Conservation (phyloP, 371 early-diverging fungal species). For the Nematocida ironsii region DNA sequence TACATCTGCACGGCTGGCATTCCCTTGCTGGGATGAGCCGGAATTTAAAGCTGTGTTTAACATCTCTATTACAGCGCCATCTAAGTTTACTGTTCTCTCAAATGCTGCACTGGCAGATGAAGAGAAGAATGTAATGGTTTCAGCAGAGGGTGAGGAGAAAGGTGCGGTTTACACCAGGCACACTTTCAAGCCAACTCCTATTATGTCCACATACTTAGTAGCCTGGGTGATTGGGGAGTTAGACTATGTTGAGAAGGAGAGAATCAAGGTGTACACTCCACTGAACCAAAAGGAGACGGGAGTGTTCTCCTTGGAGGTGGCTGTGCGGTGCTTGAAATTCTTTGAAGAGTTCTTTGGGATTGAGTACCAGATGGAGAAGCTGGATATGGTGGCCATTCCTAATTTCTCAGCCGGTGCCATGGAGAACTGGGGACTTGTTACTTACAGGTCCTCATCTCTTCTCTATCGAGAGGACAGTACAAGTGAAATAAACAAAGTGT, state of each 20-base stretch:
- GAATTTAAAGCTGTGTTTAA: conserved; percentile 82
- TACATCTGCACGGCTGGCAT: conserved; percentile 79
- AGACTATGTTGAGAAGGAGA: conserved; percentile 77
- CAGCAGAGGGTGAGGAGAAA: conserved; percentile 38
- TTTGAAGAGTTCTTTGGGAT: conserved; percentile 78
- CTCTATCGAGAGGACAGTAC: conserved; percentile 74
- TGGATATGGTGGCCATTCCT: conserved; percentile 82
- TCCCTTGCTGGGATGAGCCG: conserved; percentile 88
- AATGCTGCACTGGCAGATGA: conserved; percentile 77
- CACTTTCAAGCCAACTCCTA: conserved; percentile 76
- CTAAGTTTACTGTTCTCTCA: conserved; percentile 75
- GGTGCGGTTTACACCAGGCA: conserved; percentile 27
- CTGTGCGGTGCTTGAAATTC: conserved; percentile 74
- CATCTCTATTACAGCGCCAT: conserved; percentile 74
- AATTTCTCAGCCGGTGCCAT: conserved; percentile 78
- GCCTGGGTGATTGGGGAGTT: conserved; percentile 84
- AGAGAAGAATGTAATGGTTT: conserved; percentile 64
- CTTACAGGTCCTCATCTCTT: conserved; percentile 77
- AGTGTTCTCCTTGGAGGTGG: conserved; percentile 76
- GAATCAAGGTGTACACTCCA: conserved; percentile 78
- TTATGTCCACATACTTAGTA: conserved; percentile 84
- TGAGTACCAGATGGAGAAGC: conserved; percentile 80
- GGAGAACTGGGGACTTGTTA: conserved; percentile 90
- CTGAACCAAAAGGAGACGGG: conserved; percentile 75
- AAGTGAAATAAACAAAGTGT: conserved; percentile 73